phyloP scores from a whole-genome alignment of 345 rosid genomes.

The Aquilaria yunnanensis region DNA sequence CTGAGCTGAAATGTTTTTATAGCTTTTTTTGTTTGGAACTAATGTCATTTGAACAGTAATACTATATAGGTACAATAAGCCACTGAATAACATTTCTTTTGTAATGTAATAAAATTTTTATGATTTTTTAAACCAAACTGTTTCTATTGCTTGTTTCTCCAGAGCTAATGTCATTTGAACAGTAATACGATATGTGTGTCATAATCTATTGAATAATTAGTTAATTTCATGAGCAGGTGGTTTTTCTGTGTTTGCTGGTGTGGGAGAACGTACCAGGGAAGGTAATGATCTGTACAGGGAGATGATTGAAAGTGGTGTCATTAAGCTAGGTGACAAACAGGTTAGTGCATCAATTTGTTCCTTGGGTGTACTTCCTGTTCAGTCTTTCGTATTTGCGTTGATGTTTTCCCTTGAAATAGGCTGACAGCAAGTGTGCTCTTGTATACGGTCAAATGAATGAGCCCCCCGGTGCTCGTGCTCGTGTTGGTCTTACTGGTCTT shows the following conservation, averaged over 20 bases:
- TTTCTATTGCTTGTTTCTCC: neutral
- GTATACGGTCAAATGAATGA: slow-evolving; percentile 99
- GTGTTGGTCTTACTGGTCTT: slow-evolving; percentile 97
- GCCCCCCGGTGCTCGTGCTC: slow-evolving; percentile 99
- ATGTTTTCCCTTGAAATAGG: slow-evolving; percentile 26
- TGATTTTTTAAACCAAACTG: no score
- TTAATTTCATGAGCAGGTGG: slow-evolving; percentile 55
- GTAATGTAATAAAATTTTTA: no score
- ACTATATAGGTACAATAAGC: no score
- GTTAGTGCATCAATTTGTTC: slow-evolving; percentile 18
- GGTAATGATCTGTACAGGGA: slow-evolving; percentile 98
- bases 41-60: no score
- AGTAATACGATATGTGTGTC: neutral
- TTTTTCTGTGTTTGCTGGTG: slow-evolving; percentile 99
- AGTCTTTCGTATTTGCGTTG: neutral
- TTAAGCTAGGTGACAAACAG: slow-evolving; percentile 98
- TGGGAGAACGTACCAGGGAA: slow-evolving; percentile 96
- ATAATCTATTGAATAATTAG: neutral
- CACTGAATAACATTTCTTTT: neutral
- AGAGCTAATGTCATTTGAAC: neutral
- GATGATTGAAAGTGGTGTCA: slow-evolving; percentile 99
- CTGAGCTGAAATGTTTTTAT: no score
- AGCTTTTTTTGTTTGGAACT: no score
- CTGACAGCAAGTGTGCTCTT: slow-evolving; percentile 96
- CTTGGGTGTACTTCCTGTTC: neutral